Percentiles rank a stretch among this genome's conserved stretches.
These are phyloP conservation scores for Alternaria conjuncta DNA, from an alignment of 2,329 filamentous ascomycete species.

Conservation along the genomic window DNA sequence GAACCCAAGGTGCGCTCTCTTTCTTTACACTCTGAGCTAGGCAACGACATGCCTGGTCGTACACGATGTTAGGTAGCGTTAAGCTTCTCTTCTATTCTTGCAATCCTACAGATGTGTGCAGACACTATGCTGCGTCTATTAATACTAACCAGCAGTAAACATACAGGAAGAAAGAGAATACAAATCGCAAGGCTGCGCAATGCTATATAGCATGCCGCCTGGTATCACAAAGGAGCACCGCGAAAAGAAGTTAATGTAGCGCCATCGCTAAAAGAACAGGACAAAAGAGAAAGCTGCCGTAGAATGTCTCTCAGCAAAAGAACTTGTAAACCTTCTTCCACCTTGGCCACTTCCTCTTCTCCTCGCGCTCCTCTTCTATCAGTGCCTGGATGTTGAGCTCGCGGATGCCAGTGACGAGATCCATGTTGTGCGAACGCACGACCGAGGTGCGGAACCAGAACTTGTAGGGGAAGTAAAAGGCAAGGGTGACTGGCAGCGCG, in stretches of 20 bases:
- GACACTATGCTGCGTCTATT: background rate
- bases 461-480: constrained; percentile 78
- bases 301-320: constrained; percentile 47
- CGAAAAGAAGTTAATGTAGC: constrained; percentile 15
- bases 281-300: background rate
- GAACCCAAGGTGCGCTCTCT: background rate
- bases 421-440: constrained; percentile 76
- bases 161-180: constrained; percentile 11
- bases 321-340: constrained; percentile 60
- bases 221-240: constrained; percentile 35
- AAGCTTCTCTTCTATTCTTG: background rate
- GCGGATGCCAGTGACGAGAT: constrained; percentile 82
- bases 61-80: background rate
- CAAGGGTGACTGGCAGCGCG: constrained; percentile 70
- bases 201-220: constrained; percentile 36
- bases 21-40: background rate
- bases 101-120: background rate
- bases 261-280: constrained; percentile 19
- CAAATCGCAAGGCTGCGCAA: constrained; percentile 34
- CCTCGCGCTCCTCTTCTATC: constrained; percentile 78
- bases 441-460: constrained; percentile 72
- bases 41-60: background rate
- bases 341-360: constrained; percentile 62
- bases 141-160: constrained; percentile 3
- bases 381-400: constrained; percentile 83